Conservation (phyloP, 2,329 filamentous ascomycete genomes). For the Metarhizium guizhouense region DNA sequence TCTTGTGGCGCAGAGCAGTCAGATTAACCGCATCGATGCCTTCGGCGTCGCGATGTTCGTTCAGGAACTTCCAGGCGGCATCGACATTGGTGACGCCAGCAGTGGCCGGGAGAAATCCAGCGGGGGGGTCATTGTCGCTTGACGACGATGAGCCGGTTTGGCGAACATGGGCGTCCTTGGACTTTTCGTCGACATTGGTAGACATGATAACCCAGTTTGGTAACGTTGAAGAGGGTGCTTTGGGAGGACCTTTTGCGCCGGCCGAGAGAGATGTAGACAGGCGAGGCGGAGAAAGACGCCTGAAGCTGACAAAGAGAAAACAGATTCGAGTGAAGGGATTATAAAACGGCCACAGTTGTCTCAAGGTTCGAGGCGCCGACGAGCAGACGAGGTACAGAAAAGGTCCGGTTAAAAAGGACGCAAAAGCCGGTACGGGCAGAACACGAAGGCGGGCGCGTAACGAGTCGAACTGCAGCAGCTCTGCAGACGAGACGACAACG, state of each 20-base stretch:
- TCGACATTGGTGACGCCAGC: conserved; percentile 24
- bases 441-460: background rate
- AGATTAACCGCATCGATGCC: conserved; percentile 30
- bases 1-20: conserved; percentile 39
- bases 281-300: background rate
- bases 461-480: background rate
- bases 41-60: conserved; percentile 29
- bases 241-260: background rate
- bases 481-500: too few species aligned
- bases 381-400: background rate
- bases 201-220: conserved; percentile 14
- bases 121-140: conserved; percentile 4
- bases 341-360: background rate
- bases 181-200: conserved; percentile 15
- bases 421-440: background rate
- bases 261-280: background rate
- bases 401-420: background rate
- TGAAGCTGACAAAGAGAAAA: background rate
- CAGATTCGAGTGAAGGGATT: background rate
- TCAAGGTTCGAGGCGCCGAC: background rate
- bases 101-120: background rate
- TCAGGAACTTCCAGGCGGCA: conserved; percentile 36
- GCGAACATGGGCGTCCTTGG: conserved; percentile 10
- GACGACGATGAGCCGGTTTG: conserved; percentile 13
- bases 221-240: background rate